Evolutionary conservation across 2,329 filamentous ascomycete genomes (phyloP).

Genomic region (Aspergillus phoenicis): DNA sequence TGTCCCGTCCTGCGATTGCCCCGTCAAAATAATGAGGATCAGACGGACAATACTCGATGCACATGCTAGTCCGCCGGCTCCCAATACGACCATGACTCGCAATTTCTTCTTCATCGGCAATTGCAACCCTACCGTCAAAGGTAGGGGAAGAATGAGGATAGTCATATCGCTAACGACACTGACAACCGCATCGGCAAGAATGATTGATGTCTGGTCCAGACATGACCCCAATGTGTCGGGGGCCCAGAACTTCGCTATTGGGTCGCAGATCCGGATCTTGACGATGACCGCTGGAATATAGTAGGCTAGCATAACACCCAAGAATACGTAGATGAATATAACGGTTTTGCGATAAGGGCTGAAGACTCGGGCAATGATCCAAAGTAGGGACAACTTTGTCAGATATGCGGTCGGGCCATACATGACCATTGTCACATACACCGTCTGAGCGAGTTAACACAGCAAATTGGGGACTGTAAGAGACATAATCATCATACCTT

Average conservation of each 20-base stretch:
- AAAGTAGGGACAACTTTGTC: slow-evolving; percentile 49
- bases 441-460: slow-evolving; percentile 28
- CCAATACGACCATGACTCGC: slow-evolving; percentile 53
- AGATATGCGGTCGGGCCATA: slow-evolving; percentile 50
- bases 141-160: slow-evolving; percentile 54
- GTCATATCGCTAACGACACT: slow-evolving; percentile 62
- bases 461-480: neutral
- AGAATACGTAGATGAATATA: slow-evolving; percentile 43
- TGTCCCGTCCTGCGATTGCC: slow-evolving; percentile 28
- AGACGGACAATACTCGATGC: slow-evolving; percentile 33
- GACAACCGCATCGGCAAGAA: slow-evolving; percentile 58
- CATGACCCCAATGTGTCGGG: slow-evolving; percentile 24
- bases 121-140: slow-evolving; percentile 48
- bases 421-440: slow-evolving; percentile 50
- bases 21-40: slow-evolving; percentile 27
- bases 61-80: slow-evolving; percentile 45
- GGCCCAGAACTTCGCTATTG: slow-evolving; percentile 48
- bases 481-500: slow-evolving; percentile 31
- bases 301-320: slow-evolving; percentile 43
- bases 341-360: slow-evolving; percentile 44
- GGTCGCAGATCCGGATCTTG: slow-evolving; percentile 48
- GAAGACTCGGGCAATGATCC: slow-evolving; percentile 50
- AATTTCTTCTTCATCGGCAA: slow-evolving; percentile 51
- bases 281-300: slow-evolving; percentile 47
- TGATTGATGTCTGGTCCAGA: slow-evolving; percentile 41